Evolutionary conservation across 2,329 filamentous ascomycete genomes (phyloP), one percentile per base, ranked within the genome.

Genomic region (Fusarium nanum): DNA sequence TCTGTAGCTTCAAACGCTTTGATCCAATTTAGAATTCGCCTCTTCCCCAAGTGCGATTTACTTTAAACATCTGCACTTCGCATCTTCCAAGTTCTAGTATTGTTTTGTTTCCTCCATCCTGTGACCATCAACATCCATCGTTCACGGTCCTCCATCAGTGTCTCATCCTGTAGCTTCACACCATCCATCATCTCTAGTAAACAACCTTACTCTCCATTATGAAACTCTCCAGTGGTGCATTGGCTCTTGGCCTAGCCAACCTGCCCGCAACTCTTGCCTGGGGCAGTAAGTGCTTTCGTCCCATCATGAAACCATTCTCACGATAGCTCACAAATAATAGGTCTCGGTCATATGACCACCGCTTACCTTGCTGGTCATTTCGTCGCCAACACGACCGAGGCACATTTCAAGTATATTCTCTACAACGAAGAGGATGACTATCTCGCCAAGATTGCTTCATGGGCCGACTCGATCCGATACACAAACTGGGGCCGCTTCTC

Each of bases 401-500:
- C 79, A 41, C 87, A 86, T 76, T 86, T 91, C 74, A 85, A 91
- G 75, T 76, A 79, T 7, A 81, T 91, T 53, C 82, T 92, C 44
- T 79, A 83, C 67, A 87, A 86, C 76, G 76, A 84, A 37, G 85
- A 85, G 3, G 78, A 81, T 58, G 84, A 88, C 72, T 91, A 90
- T 74, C 83, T 92, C 27, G 88, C 89, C 49, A 83, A 83, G 60
- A 85, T 91, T 5, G 89, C 90, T 5, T 88, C 88, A 12, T 92
- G 90, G 90, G 89, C 89, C 30, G 89, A 92, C 79, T 88, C 84
- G 41, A 84, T 89, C 77, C 84, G 89, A 25, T 91, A 91, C 80
- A 90, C 87, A 10, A 83, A 85, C 77, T 89, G 87, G 81, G 89
- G 88, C 16, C 82, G 83, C 40, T 91, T 88, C 78, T 88, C 86